Evolutionary conservation across 768 basidiomycete genomes (phyloP).

Genomic region (Butyriboletus loyo): DNA sequence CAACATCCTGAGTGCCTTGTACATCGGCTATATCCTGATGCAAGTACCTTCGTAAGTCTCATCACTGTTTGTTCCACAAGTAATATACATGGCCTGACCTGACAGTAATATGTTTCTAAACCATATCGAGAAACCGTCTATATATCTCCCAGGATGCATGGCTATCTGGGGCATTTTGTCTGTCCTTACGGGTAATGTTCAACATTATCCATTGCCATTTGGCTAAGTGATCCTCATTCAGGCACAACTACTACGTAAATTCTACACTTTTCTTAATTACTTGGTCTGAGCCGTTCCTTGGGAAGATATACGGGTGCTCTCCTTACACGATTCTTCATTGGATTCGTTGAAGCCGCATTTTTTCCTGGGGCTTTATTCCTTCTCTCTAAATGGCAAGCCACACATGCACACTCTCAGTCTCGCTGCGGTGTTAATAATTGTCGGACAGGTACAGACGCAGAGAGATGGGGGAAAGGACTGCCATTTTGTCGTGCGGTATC

Average conservation of each 20-base stretch:
- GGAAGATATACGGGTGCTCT: constrained; percentile 62
- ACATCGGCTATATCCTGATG: constrained; percentile 75
- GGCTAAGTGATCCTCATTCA: constrained; percentile 10
- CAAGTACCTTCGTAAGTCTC: constrained; percentile 67
- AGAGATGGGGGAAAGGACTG: constrained; percentile 68
- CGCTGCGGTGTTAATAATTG: constrained; percentile 44
- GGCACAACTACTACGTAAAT: constrained; percentile 42
- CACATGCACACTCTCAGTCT: background rate
- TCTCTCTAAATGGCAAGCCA: constrained; percentile 34
- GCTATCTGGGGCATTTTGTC: constrained; percentile 66
- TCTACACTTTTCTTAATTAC: background rate
- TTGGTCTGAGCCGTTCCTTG: background rate
- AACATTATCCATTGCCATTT: background rate
- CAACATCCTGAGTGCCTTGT: constrained; percentile 64
- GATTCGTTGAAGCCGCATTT: constrained; percentile 71
- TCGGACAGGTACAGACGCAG: constrained; percentile 58
- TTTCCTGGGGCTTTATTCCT: constrained; percentile 59
- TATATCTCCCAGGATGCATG: constrained; percentile 68
- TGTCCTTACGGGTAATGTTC: constrained; percentile 44
- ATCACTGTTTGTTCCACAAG: background rate
- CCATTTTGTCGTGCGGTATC: constrained; percentile 67
- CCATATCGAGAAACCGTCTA: constrained; percentile 62
- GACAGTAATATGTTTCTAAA: constrained; percentile 69
- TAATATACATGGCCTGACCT: background rate
- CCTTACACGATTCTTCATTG: constrained; percentile 71